Conservation (phyloP, 108 stramenopile genomes). For the Nitzschia putrida region DNA sequence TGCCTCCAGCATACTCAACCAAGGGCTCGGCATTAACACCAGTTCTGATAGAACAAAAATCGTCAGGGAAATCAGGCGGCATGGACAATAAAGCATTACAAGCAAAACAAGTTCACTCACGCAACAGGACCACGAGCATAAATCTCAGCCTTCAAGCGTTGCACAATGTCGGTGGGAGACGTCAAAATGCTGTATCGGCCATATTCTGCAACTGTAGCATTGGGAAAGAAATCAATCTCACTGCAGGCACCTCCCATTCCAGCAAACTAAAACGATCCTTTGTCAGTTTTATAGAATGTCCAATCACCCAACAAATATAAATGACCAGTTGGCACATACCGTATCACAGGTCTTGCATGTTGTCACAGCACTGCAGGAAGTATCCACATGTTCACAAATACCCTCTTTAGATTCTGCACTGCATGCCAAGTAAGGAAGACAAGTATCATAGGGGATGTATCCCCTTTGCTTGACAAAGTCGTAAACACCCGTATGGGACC, state of each 20-base stretch:
- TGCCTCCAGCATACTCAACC: slow-evolving; percentile 68
- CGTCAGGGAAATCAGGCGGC: background rate
- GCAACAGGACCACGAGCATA: slow-evolving; percentile 78
- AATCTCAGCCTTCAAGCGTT: slow-evolving; percentile 89
- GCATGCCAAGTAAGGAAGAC: slow-evolving; percentile 79
- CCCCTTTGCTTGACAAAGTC: slow-evolving; percentile 64
- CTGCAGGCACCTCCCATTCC: slow-evolving; percentile 49
- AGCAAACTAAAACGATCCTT: slow-evolving; percentile 25
- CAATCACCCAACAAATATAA: too few relatives aligned
- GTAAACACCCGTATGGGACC: slow-evolving; percentile 73
- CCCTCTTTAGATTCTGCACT: slow-evolving; percentile 74
- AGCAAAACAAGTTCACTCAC: background rate
- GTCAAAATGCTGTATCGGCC: slow-evolving; percentile 72
- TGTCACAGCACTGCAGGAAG: slow-evolving; percentile 66
- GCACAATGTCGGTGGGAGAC: slow-evolving; percentile 42
- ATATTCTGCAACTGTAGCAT: slow-evolving; percentile 89
- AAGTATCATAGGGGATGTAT: slow-evolving; percentile 73
- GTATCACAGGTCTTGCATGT: slow-evolving; percentile 76
- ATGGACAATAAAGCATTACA: background rate
- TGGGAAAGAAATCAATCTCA: slow-evolving; percentile 73
- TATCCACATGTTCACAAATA: slow-evolving; percentile 75
- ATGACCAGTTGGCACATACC: background rate
- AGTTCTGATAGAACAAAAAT: slow-evolving; percentile 66
- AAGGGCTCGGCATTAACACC: slow-evolving; percentile 84
- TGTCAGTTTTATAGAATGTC: too few relatives aligned